Percentiles rank a stretch among this genome's conserved stretches.
Conservation (phyloP, 306 rosid genomes). For the Acacia melanoxylon region DNA sequence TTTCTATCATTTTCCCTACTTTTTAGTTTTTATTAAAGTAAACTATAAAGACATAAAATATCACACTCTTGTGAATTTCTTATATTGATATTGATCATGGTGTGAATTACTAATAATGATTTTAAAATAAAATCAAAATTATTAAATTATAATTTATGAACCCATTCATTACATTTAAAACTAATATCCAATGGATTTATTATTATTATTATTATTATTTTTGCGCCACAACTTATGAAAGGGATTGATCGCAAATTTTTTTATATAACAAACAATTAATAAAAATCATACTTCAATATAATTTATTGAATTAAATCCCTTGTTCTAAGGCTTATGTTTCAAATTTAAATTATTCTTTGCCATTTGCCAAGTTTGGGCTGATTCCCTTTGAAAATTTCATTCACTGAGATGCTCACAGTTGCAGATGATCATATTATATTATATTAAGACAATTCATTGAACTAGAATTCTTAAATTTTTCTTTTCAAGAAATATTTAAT, state of each 20-base stretch:
- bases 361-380: background rate
- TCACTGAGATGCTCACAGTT: too few relatives aligned
- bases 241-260: background rate
- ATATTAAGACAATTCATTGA: background rate
- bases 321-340: background rate
- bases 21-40: too few relatives aligned
- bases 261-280: background rate
- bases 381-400: background rate
- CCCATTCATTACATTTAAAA: background rate
- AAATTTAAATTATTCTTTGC: background rate
- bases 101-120: too few relatives aligned
- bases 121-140: background rate
- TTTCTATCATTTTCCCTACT: too few relatives aligned
- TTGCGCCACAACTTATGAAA: background rate
- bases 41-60: too few relatives aligned
- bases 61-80: background rate
- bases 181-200: too few relatives aligned
- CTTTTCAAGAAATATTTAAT: background rate
- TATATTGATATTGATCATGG: background rate
- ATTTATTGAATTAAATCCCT: background rate
- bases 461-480: background rate
- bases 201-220: too few relatives aligned
- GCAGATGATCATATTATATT: background rate
- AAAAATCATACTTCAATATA: background rate
- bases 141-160: background rate